Conservation (phyloP, 192 early-diverging fungal genomes). For the Thoreauomyces humboldtii region DNA sequence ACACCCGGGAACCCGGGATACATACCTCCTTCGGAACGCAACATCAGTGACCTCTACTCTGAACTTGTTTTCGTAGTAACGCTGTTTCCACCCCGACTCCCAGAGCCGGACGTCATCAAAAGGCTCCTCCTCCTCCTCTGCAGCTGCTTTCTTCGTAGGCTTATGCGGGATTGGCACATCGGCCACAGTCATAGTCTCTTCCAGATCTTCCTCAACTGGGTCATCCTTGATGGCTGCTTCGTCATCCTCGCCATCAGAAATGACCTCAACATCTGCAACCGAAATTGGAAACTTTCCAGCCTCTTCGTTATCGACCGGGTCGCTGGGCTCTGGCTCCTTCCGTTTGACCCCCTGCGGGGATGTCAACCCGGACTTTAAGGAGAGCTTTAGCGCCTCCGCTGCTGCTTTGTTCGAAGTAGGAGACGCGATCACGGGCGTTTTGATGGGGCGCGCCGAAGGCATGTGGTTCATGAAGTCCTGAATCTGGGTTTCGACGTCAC, state of each 20-base stretch:
- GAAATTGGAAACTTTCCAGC: background rate
- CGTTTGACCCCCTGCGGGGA: conserved; percentile 19
- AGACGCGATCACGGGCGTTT: conserved; percentile 9
- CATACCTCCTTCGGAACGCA: conserved; percentile 48
- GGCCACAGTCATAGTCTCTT: conserved; percentile 36
- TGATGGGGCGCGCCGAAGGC: background rate
- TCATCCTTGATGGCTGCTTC: conserved; percentile 43
- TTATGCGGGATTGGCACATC: conserved; percentile 34
- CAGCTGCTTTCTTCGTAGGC: conserved; percentile 15
- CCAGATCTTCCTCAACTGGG: conserved; percentile 35
- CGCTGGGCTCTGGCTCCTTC: conserved; percentile 7
- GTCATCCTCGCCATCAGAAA: conserved; percentile 36
- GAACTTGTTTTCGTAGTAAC: conserved; percentile 79
- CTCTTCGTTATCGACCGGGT: conserved; percentile 10
- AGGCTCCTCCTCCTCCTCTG: conserved; percentile 51
- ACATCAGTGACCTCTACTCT: conserved; percentile 54
- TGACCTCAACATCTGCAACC: conserved; percentile 2
- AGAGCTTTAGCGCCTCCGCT: conserved; percentile 38
- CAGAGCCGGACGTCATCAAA: conserved; percentile 68
- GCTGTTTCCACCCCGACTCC: conserved; percentile 73
- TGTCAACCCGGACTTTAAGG: conserved; percentile 11
- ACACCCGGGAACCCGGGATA: background rate
- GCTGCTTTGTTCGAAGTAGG: conserved; percentile 43
- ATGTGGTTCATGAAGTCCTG: conserved; percentile 5
- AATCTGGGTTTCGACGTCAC: background rate